phyloP scores from a whole-genome alignment of 2,329 filamentous ascomycete species.

The Apiospora pterosperma region DNA sequence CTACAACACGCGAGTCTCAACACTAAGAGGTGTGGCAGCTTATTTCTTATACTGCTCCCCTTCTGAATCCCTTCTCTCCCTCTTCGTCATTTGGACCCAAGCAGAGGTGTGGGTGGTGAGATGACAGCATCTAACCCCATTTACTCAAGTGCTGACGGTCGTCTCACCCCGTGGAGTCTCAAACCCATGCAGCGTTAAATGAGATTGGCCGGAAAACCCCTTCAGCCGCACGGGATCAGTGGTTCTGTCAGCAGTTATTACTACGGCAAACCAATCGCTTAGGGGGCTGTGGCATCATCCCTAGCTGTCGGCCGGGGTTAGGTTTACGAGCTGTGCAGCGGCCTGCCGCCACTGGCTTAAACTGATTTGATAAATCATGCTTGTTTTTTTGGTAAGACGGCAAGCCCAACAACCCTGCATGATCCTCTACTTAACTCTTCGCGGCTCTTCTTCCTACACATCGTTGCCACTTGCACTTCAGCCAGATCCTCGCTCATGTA shows the following conservation, averaged over 20 bases:
- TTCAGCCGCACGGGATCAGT: conserved; percentile 13
- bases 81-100: neutral
- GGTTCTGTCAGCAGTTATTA: neutral
- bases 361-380: neutral
- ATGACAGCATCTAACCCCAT: neutral
- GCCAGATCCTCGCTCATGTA: neutral
- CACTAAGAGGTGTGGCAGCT: neutral
- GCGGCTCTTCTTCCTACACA: neutral
- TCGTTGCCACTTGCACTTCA: no score
- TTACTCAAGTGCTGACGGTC: conserved; percentile 13
- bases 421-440: neutral
- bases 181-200: conserved; percentile 4
- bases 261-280: neutral
- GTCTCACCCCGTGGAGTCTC: neutral
- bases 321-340: neutral
- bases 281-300: neutral
- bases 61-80: neutral
- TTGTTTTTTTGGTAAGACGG: neutral
- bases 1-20: neutral
- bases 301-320: neutral
- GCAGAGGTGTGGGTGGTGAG: neutral
- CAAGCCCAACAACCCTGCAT: neutral
- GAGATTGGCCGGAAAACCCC: neutral
- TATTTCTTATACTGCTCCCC: neutral
- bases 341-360: neutral